Base-by-base conservation (phyloP, 768 basidiomycete species). In the Lentinula boryana region DNA sequence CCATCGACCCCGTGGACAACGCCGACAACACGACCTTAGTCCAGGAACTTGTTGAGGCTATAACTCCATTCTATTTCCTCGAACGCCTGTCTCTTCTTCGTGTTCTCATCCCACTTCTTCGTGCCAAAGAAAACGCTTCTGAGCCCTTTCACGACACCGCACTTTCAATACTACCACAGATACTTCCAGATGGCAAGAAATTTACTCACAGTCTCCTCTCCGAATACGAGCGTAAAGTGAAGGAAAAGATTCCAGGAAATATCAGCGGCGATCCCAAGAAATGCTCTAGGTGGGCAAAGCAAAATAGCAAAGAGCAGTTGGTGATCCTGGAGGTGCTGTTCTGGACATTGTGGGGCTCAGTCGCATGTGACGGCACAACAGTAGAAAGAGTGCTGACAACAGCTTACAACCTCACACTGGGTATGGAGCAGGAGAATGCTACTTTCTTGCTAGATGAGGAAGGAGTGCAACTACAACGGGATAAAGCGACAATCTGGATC, bases 311-410 rank as follows among this genome's bases (percentile, higher is more conserved):
- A 67, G 88, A 95, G 67, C 95, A 96, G 70, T 75, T 93, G 44
- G 85, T 86, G 10, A 69, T 94, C 46, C 75, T 97, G 53, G 93
- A 97, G 65, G 84, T 95, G 36, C 77, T 97, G 49, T 98, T 97
- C 72, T 92, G 91, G 84, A 81, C 86, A 4, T 87, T 94, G 83
- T 95, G 89, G 86, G 85, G 82, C 12, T 87, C 84, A 60, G 82
- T 84, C 10, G 72, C 86, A 0, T 87, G 90, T 65, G 80, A 77
- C 40, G 90, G 87, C 2, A 74, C 80, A 3, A 68, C 89, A 60
- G 86, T 92, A 32, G 77, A 80, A 64, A 74, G 76, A 58, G 80
- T 94, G 40, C 84, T 86, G 69, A 79, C 86, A 61, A 78, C 84
- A 1, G 86, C 87, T 5, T 88, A 87, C 68, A 71, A 72, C 35